phyloP scores from a whole-genome alignment of 2,329 filamentous ascomycete genomes.

The Alternaria brassicicola region DNA sequence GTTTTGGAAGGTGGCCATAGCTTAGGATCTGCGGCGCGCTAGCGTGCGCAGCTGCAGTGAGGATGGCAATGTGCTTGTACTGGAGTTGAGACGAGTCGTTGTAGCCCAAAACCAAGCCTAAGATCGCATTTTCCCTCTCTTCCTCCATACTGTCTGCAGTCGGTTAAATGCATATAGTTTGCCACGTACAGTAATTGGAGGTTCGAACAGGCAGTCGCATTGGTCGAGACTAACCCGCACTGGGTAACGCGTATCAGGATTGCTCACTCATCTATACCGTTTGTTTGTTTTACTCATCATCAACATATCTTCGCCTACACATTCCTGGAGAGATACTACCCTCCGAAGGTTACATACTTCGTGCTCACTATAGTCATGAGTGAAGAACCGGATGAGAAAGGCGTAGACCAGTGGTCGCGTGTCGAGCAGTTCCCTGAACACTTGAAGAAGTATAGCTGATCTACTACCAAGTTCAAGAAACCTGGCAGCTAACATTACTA shows the following conservation, averaged over 20 bases:
- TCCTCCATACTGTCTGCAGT: not conserved
- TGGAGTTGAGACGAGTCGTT: not conserved
- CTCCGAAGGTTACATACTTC: too few relatives aligned
- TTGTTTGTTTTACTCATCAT: not conserved
- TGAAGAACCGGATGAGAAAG: slow-evolving; percentile 34
- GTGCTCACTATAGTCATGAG: slow-evolving; percentile 14
- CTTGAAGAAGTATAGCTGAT: slow-evolving; percentile 73
- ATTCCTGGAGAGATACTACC: not conserved
- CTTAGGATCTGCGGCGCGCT: slow-evolving; percentile 18
- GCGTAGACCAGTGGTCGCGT: slow-evolving; percentile 72
- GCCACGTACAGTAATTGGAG: not conserved
- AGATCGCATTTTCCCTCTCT: not conserved
- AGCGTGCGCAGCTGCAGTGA: slow-evolving; percentile 2
- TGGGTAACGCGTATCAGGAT: slow-evolving; percentile 5
- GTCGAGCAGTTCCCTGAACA: slow-evolving; percentile 77
- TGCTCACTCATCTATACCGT: slow-evolving; percentile 2
- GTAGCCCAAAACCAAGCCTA: not conserved
- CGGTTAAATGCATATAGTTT: not conserved
- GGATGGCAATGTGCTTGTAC: not conserved
- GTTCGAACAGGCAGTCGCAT: slow-evolving; percentile 10
- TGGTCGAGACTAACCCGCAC: slow-evolving; percentile 11
- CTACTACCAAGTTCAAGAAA: not conserved
- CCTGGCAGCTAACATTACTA: slow-evolving; percentile 45
- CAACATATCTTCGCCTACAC: not conserved
- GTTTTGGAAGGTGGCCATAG: slow-evolving; percentile 38